Percentiles rank a stretch among this genome's conserved stretches.
These are phyloP conservation scores for Colletotrichum brevisporum DNA, from an alignment of 2,329 filamentous ascomycete species.

Conservation along the genomic window DNA sequence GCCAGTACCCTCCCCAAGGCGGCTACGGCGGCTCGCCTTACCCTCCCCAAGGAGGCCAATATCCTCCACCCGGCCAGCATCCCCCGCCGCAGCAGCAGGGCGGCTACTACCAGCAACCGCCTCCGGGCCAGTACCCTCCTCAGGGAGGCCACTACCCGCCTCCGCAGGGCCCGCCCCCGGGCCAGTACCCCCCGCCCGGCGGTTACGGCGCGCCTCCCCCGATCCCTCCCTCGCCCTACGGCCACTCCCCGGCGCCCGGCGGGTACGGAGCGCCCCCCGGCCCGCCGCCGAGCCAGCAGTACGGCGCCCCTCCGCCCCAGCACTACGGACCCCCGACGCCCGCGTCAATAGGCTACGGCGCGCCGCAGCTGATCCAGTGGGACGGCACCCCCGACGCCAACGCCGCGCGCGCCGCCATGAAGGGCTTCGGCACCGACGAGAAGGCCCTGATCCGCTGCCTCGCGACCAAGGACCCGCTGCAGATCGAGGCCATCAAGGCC, in stretches of 20 bases:
- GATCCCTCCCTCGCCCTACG: constrained; percentile 47
- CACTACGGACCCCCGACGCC: constrained; percentile 61
- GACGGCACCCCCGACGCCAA: constrained; percentile 80
- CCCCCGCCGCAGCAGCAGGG: constrained; percentile 54
- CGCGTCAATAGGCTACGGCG: constrained; percentile 81
- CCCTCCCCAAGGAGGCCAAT: constrained; percentile 49
- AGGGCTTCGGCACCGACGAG: constrained; percentile 93
- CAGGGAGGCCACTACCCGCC: constrained; percentile 53
- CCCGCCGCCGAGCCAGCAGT: constrained; percentile 43
- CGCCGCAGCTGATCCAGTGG: constrained; percentile 77
- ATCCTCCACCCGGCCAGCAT: constrained; percentile 56
- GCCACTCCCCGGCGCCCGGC: constrained; percentile 45
- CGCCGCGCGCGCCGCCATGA: constrained; percentile 85
- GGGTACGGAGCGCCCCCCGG: constrained; percentile 46
- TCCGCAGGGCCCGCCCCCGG: constrained; percentile 53
- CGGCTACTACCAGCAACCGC: constrained; percentile 53
- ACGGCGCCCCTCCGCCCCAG: constrained; percentile 56
- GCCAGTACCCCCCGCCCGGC: constrained; percentile 52
- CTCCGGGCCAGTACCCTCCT: constrained; percentile 52
- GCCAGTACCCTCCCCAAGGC: constrained; percentile 51
- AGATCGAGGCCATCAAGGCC: constrained; percentile 77
- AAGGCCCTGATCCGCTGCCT: constrained; percentile 79
- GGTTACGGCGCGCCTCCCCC: constrained; percentile 55
- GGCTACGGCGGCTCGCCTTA: constrained; percentile 48
- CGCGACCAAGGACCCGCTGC: constrained; percentile 81